A percentile compares a stretch with the other conserved stretches of the same genome.
Conservation (phyloP, 495 filamentous ascomycete genomes). For the Beverwykella pulmonaria region DNA sequence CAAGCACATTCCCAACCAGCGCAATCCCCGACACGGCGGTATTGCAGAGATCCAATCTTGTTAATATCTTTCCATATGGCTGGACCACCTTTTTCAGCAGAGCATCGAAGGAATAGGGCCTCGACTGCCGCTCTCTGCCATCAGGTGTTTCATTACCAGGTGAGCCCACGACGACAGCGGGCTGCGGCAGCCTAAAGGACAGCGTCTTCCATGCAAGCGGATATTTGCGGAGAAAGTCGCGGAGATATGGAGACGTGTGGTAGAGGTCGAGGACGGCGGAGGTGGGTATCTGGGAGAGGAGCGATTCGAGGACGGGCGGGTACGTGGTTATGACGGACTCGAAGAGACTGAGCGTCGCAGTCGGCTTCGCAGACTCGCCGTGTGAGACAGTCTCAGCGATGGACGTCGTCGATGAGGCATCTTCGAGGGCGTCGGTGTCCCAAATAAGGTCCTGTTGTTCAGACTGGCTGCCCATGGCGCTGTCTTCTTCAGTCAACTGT, state of each 20-base stretch:
- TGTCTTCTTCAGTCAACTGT: conserved; percentile 31
- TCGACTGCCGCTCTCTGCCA: conserved; percentile 53
- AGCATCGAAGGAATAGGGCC: conserved; percentile 60
- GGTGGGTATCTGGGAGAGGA: conserved; percentile 61
- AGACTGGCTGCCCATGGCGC: conserved; percentile 26
- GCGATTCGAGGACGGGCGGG: conserved; percentile 60
- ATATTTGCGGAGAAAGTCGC: conserved; percentile 58
- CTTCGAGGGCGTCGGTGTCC: conserved; percentile 18
- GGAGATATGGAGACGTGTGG: conserved; percentile 59
- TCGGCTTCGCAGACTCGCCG: not conserved
- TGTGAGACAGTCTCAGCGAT: conserved; percentile 4
- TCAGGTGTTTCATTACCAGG: conserved; percentile 44
- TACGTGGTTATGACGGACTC: conserved; percentile 58
- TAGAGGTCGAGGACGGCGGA: conserved; percentile 60
- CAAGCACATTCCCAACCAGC: conserved; percentile 57
- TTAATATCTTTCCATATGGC: conserved; percentile 59
- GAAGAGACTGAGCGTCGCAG: conserved; percentile 42
- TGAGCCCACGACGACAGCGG: conserved; percentile 30
- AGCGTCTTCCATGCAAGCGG: conserved; percentile 64
- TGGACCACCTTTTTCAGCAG: conserved; percentile 58
- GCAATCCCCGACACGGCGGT: conserved; percentile 63
- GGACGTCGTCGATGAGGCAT: conserved; percentile 8
- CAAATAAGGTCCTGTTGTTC: conserved; percentile 18
- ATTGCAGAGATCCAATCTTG: conserved; percentile 62
- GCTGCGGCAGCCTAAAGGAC: conserved; percentile 59